phyloP scores from a whole-genome alignment of 306 rosid species.

The Vachellia collinsii region DNA sequence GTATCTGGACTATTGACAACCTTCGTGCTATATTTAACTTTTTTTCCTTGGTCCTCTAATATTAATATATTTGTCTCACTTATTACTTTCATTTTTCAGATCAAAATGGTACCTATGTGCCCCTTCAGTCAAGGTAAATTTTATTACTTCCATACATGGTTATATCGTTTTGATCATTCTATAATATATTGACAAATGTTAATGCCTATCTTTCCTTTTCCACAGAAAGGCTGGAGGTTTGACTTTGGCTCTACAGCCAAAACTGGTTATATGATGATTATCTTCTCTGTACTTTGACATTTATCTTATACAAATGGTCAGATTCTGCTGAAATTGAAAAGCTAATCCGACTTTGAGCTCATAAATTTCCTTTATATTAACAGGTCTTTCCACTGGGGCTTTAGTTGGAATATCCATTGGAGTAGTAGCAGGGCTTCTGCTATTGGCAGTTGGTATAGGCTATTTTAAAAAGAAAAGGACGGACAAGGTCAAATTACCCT shows the following conservation, averaged over 20 bases:
- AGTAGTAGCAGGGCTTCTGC: constrained; percentile 56
- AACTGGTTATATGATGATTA: constrained; percentile 29
- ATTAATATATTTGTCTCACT: constrained; percentile 21
- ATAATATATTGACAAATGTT: neutral
- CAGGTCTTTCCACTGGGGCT: constrained; percentile 56
- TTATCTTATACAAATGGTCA: constrained; percentile 13
- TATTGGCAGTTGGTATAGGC: constrained; percentile 42
- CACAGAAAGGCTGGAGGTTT: constrained; percentile 55
- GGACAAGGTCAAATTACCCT: constrained; percentile 33
- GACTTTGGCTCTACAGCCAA: constrained; percentile 31
- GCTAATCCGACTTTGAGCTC: constrained; percentile 27
- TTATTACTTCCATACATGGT: neutral
- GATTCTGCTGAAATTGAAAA: constrained; percentile 19
- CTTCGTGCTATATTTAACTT: neutral
- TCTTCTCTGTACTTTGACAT: constrained; percentile 34
- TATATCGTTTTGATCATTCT: neutral
- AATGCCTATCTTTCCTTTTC: constrained; percentile 30
- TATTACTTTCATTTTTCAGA: constrained; percentile 48
- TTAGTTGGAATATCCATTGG: constrained; percentile 65
- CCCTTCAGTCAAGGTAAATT: constrained; percentile 53
- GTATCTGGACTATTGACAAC: neutral
- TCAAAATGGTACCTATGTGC: constrained; percentile 46
- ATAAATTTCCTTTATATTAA: constrained; percentile 40
- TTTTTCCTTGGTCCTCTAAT: neutral
- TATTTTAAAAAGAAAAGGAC: constrained; percentile 51